These are phyloP conservation scores for Xylariaceae sp. DNA, from an alignment of 2,329 filamentous ascomycete genomes.

Conservation along the genomic window DNA sequence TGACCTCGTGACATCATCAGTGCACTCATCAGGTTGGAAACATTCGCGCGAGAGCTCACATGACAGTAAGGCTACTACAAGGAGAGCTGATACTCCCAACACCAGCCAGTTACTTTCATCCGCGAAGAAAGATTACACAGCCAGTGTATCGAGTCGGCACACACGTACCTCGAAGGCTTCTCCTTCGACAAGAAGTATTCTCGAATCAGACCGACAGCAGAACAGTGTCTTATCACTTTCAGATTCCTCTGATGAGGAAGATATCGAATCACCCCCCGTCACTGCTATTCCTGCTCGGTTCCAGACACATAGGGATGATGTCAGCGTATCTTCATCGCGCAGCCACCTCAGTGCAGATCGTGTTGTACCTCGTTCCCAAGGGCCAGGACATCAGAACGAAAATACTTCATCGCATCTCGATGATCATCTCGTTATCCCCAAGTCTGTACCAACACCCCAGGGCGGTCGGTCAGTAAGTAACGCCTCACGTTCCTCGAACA, in stretches of 20 bases:
- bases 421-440: constrained; percentile 40
- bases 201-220: constrained; percentile 48
- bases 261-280: constrained; percentile 29
- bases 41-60: constrained; percentile 24
- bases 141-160: constrained; percentile 52
- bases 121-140: constrained; percentile 38
- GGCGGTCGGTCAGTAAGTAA: constrained; percentile 17
- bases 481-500: constrained; percentile 17
- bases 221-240: constrained; percentile 54
- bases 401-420: constrained; percentile 36
- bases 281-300: too few species aligned
- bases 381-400: constrained; percentile 4
- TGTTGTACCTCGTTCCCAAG: constrained; percentile 2
- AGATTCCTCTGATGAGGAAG: constrained; percentile 44
- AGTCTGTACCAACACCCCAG: constrained; percentile 10
- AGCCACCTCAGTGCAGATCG: constrained; percentile 2
- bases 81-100: constrained; percentile 20
- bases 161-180: constrained; percentile 52
- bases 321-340: not conserved
- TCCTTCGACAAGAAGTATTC: constrained; percentile 42
- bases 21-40: constrained; percentile 11
- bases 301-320: constrained; percentile 16
- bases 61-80: constrained; percentile 22
- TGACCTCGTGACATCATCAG: constrained; percentile 17
- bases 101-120: constrained; percentile 21